A percentile compares a stretch with the other conserved stretches of the same genome.
These are phyloP conservation scores for Aspergillus ellipticus DNA, from an alignment of 495 filamentous ascomycete genomes.

Conservation along the genomic window DNA sequence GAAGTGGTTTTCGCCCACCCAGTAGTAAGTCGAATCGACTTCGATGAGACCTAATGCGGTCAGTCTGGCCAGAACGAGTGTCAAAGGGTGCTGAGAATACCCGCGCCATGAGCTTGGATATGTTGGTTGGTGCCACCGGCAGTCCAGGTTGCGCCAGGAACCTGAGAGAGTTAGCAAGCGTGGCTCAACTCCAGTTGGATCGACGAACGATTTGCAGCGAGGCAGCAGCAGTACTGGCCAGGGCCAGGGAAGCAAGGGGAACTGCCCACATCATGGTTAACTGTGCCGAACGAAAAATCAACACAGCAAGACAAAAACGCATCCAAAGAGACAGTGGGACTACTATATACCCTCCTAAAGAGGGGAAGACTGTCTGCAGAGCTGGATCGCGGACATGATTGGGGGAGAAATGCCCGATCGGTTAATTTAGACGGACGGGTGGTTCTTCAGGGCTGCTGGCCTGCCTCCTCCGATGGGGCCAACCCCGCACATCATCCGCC, in stretches of 20 bases:
- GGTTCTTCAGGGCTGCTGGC: not conserved
- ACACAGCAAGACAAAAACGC: not conserved
- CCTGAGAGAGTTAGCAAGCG: not conserved
- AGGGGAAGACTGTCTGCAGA: not conserved
- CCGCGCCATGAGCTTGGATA: constrained; percentile 54
- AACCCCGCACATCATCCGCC: not conserved
- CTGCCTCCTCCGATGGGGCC: not conserved
- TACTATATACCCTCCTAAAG: not conserved
- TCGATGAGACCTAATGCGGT: constrained; percentile 47
- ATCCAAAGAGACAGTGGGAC: not conserved
- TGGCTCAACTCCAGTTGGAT: not conserved
- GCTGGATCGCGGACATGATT: not conserved
- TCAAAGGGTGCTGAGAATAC: not conserved
- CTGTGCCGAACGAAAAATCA: too few species aligned
- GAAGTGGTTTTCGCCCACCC: constrained; percentile 65
- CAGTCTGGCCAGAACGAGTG: too few species aligned
- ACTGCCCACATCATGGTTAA: not conserved
- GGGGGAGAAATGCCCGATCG: not conserved
- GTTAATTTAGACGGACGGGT: not conserved
- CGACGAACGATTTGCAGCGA: not conserved
- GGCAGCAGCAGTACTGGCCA: not conserved
- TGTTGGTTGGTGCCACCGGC: constrained; percentile 29
- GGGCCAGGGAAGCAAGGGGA: not conserved
- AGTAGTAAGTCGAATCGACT: constrained; percentile 54
- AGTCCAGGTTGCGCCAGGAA: constrained; percentile 19